Conservation (phyloP, 139 green algal species). For the Chlorella sorokiniana region DNA sequence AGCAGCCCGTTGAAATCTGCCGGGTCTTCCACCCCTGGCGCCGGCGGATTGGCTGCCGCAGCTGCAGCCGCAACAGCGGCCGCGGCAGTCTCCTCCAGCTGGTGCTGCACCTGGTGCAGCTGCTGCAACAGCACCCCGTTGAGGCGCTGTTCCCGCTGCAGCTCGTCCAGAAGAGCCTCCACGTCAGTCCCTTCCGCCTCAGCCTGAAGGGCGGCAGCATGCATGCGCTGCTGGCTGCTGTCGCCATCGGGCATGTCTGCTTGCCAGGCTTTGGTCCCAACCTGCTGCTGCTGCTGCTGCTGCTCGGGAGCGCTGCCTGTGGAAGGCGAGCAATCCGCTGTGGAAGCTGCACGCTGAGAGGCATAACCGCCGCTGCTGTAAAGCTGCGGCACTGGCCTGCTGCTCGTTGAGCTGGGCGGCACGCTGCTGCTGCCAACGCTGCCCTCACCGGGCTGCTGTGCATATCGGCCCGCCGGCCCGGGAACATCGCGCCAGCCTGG, state of each 20-base stretch:
- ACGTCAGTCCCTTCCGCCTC: background rate
- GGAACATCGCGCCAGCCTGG: too few species aligned
- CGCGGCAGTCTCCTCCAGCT: background rate
- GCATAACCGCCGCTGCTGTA: background rate
- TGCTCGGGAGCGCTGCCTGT: too few species aligned
- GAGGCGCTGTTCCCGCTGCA: constrained; percentile 33
- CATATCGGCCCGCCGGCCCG: too few species aligned
- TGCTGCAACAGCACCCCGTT: constrained; percentile 21
- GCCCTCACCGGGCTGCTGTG: too few species aligned
- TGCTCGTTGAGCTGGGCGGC: too few species aligned
- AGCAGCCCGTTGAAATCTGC: constrained; percentile 18
- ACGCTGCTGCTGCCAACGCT: too few species aligned
- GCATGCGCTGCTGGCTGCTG: background rate
- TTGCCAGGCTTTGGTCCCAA: too few species aligned
- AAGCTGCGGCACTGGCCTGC: too few species aligned
- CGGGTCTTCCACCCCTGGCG: background rate
- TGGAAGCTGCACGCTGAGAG: too few species aligned
- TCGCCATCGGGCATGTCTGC: too few species aligned
- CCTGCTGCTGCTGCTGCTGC: background rate
- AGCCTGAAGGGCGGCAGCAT: background rate
- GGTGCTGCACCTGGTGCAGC: constrained; percentile 31
- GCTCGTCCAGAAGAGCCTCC: background rate
- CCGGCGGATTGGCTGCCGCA: constrained; percentile 1
- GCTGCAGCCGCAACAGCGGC: background rate
- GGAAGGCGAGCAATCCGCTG: too few species aligned